Conservation (phyloP, 306 rosid species). For the Inga oerstediana region DNA sequence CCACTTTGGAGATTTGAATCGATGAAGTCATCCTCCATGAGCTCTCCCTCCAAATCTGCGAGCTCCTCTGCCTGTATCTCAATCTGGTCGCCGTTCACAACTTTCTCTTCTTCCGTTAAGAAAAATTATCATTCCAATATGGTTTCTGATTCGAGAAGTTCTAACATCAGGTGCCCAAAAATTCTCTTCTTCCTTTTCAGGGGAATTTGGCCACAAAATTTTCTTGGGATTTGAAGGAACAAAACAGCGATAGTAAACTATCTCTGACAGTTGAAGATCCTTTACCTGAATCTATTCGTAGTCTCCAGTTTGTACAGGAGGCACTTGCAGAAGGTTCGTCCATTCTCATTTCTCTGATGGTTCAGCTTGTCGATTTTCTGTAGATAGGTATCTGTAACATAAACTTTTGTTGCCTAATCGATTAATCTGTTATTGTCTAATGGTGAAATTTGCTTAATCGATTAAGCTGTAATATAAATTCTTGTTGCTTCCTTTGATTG, state of each 20-base stretch:
- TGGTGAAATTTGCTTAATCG: too few relatives aligned
- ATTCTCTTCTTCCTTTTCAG: conserved; percentile 29
- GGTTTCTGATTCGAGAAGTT: conserved; percentile 88
- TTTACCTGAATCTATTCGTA: conserved; percentile 56
- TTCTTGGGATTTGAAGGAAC: conserved; percentile 57
- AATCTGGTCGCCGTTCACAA: too few relatives aligned
- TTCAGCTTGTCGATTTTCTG: conserved; percentile 19
- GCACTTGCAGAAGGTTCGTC: conserved; percentile 83
- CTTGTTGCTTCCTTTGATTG: too few relatives aligned
- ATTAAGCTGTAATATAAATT: too few relatives aligned
- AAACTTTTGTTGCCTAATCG: not conserved
- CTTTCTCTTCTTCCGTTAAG: not conserved
- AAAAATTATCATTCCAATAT: conserved; percentile 78
- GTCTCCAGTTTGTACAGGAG: conserved; percentile 74
- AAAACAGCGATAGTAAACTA: conserved; percentile 51
- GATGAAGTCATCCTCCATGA: not conserved
- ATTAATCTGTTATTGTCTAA: not conserved
- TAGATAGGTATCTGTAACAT: conserved; percentile 6
- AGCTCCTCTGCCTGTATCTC: too few relatives aligned
- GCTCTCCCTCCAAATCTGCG: too few relatives aligned
- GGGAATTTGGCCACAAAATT: conserved; percentile 52
- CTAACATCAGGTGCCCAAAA: conserved; percentile 44
- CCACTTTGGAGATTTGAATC: too few relatives aligned
- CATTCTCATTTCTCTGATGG: conserved; percentile 13
- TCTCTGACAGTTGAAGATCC: conserved; percentile 61